Percentiles rank a stretch among this genome's conserved stretches.
phyloP scores from a whole-genome alignment of 768 basidiomycete genomes.

The Amanita muscaria region DNA sequence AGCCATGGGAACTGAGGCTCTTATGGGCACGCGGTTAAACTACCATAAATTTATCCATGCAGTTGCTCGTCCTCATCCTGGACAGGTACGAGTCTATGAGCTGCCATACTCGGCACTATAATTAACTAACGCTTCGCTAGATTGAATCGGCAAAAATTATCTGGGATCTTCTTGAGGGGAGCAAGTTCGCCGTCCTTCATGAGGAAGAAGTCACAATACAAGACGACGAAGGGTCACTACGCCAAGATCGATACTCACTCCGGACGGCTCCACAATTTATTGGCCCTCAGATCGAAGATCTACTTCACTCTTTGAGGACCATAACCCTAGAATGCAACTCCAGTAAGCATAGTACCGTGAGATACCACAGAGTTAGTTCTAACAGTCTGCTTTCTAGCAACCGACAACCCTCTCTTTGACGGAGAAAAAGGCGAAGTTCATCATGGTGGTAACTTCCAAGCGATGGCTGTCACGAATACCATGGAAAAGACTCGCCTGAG shows the following conservation, averaged over 20 bases:
- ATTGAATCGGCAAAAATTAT: conserved; percentile 68
- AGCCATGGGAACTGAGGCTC: conserved; percentile 78
- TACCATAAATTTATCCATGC: conserved; percentile 76
- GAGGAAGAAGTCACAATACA: conserved; percentile 67
- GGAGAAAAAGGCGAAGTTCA: conserved; percentile 56
- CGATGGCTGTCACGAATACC: conserved; percentile 74
- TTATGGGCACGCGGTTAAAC: conserved; percentile 61
- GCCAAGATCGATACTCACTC: conserved; percentile 74
- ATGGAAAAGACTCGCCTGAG: conserved; percentile 82
- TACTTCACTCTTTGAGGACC: conserved; percentile 53
- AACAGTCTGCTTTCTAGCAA: conserved; percentile 37
- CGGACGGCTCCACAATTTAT: conserved; percentile 78
- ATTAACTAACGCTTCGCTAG: conserved; percentile 17
- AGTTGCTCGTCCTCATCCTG: conserved; percentile 72
- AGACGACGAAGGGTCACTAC: conserved; percentile 63
- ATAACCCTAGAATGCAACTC: conserved; percentile 76
- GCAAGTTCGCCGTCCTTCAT: conserved; percentile 54
- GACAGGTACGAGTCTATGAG: conserved; percentile 38
- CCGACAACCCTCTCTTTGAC: conserved; percentile 82
- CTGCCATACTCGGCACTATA: neutral
- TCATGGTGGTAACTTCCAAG: conserved; percentile 87
- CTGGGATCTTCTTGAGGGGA: conserved; percentile 58
- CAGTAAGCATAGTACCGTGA: conserved; percentile 35
- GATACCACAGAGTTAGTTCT: neutral
- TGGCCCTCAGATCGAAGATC: conserved; percentile 78